These are phyloP conservation scores for Nitzschia putrida DNA, from an alignment of 108 stramenopile genomes.

Conservation along the genomic window DNA sequence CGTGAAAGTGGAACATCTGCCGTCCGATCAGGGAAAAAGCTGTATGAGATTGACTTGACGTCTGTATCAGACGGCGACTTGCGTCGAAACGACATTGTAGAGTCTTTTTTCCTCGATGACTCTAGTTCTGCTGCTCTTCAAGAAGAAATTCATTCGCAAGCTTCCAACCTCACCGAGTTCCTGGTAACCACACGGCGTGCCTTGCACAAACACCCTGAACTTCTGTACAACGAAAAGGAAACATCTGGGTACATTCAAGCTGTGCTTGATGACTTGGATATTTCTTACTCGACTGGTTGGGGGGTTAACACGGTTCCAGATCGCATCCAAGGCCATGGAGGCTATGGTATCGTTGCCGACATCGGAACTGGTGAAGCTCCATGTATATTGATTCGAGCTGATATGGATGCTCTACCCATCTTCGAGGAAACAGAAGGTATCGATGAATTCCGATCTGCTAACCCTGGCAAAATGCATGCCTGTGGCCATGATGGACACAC, in stretches of 20 bases:
- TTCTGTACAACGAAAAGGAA: slow-evolving; percentile 73
- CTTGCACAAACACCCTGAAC: slow-evolving; percentile 76
- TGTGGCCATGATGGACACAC: slow-evolving; percentile 96
- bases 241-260: slow-evolving; percentile 67
- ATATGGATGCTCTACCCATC: slow-evolving; percentile 95
- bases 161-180: slow-evolving; percentile 42
- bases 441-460: slow-evolving; percentile 54
- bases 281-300: slow-evolving; percentile 68
- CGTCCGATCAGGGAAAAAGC: too few relatives aligned
- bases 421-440: slow-evolving; percentile 57
- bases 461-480: slow-evolving; percentile 85
- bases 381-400: slow-evolving; percentile 82
- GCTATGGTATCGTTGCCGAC: slow-evolving; percentile 79
- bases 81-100: slow-evolving; percentile 22
- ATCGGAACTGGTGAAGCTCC: slow-evolving; percentile 73
- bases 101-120: slow-evolving; percentile 17
- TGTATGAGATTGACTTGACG: too few relatives aligned
- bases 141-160: slow-evolving; percentile 32
- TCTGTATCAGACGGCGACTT: too few relatives aligned
- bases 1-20: too few relatives aligned
- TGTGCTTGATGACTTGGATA: slow-evolving; percentile 54
- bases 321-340: slow-evolving; percentile 50
- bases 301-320: slow-evolving; percentile 65
- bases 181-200: slow-evolving; percentile 58
- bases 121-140: slow-evolving; percentile 10